These are phyloP conservation scores for Starmerella davenportii DNA, from an alignment of 805 yeast genomes.

Conservation along the genomic window DNA sequence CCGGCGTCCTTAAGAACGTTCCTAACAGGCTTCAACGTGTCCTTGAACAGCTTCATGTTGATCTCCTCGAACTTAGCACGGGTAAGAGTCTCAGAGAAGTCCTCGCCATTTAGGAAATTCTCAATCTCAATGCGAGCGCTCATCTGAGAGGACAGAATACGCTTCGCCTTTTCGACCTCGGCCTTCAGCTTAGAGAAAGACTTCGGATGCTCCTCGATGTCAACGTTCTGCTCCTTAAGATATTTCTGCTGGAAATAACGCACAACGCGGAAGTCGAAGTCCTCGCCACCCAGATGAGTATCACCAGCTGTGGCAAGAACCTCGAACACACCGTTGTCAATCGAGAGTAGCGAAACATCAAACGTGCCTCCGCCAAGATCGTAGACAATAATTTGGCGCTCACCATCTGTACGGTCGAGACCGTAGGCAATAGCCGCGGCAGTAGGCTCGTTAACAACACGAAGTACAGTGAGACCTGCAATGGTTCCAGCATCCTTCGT, in stretches of 20 bases:
- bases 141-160: conserved; percentile 87
- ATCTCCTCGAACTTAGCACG: conserved; percentile 97
- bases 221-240: conserved; percentile 84
- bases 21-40: conserved; percentile 89
- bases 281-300: conserved; percentile 96
- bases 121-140: conserved; percentile 93
- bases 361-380: conserved; percentile 98
- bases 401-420: conserved; percentile 58
- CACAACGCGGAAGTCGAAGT: conserved; percentile 76
- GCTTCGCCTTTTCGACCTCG: conserved; percentile 96
- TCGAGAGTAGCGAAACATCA: conserved; percentile 73
- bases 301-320: conserved; percentile 91
- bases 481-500: conserved; percentile 85
- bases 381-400: conserved; percentile 77
- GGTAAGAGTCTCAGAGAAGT: conserved; percentile 84
- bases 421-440: conserved; percentile 98
- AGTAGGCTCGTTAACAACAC: conserved; percentile 87
- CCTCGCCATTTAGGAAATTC: conserved; percentile 84
- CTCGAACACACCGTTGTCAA: conserved; percentile 83
- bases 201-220: conserved; percentile 61
- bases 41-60: conserved; percentile 81
- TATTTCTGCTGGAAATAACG: conserved; percentile 67
- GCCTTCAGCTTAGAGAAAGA: conserved; percentile 88
- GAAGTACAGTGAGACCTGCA: conserved; percentile 74
- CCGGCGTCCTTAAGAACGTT: conserved; percentile 89